A percentile compares a stretch with the other conserved stretches of the same genome.
phyloP scores from a whole-genome alignment of 208 protist species.

The Endotrypanum monterogeii region DNA sequence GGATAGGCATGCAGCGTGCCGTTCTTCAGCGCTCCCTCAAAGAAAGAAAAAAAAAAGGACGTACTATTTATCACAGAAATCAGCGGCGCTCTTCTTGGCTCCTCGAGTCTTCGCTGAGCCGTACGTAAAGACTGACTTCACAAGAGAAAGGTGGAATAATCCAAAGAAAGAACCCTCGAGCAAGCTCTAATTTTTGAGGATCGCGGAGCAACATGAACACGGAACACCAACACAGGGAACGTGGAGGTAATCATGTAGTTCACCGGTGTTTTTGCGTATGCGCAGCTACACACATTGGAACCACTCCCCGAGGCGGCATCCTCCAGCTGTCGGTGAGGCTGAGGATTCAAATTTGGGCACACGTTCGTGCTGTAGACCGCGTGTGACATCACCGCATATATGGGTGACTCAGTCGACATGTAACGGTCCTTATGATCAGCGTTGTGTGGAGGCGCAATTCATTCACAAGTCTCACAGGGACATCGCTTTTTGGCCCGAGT shows the following conservation, averaged over 20 bases:
- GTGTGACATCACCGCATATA: neutral
- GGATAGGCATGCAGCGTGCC: neutral
- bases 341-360: neutral
- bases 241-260: neutral
- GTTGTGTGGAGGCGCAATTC: neutral
- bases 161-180: neutral
- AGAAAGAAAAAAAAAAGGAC: neutral
- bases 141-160: neutral
- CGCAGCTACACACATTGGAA: neutral
- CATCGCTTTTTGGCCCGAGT: neutral
- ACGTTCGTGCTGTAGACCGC: neutral
- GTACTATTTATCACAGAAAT: neutral
- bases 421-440: neutral
- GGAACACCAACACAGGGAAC: neutral
- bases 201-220: neutral
- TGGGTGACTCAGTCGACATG: neutral
- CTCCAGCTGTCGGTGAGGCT: neutral
- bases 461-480: neutral
- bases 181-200: neutral
- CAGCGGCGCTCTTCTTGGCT: neutral
- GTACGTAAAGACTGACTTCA: neutral
- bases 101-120: neutral
- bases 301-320: neutral
- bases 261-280: neutral
- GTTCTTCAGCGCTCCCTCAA: too few species aligned